phyloP scores from a whole-genome alignment of 2,329 filamentous ascomycete species.

The Chrysoporthe austroafricana region DNA sequence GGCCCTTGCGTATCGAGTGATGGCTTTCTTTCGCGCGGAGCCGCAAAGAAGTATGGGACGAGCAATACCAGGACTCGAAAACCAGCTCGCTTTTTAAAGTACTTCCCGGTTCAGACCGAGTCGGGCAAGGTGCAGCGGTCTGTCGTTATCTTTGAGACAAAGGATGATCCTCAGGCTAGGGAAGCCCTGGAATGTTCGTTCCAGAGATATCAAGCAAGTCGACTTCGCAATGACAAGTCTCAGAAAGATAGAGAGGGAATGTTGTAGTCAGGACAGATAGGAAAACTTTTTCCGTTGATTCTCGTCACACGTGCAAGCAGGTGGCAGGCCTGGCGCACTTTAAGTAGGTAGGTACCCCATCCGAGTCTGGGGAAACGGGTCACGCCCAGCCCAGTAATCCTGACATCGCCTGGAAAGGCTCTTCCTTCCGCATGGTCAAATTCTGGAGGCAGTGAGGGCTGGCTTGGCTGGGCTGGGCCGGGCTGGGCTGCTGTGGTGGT shows the following conservation, averaged over 20 bases:
- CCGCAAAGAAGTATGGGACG: background rate
- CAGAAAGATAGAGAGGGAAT: background rate
- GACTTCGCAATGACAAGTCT: background rate
- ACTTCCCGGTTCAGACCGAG: background rate
- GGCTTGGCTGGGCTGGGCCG: slow-evolving; percentile 15
- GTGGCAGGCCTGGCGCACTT: slow-evolving; percentile 1
- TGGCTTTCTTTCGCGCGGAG: background rate
- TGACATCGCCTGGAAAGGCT: background rate
- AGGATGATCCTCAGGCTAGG: slow-evolving; percentile 2
- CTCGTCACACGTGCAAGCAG: background rate
- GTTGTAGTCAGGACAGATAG: background rate
- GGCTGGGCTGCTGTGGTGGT: slow-evolving; percentile 13
- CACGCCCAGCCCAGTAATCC: background rate
- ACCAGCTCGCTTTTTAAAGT: background rate
- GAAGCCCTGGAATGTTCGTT: background rate
- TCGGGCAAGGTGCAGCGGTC: background rate
- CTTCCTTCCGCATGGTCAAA: background rate
- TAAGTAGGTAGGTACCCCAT: background rate
- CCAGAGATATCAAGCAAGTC: background rate
- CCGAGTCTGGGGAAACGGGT: slow-evolving; percentile 22
- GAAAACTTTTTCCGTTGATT: background rate
- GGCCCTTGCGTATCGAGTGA: background rate
- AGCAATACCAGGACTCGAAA: background rate
- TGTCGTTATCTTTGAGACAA: slow-evolving; percentile 3
- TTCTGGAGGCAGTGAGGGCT: slow-evolving; percentile 16